Evolutionary conservation across 2,329 filamentous ascomycete species (phyloP), one percentile per base, ranked within the genome.

Genomic region (Phaeosphaeriaceae sp.): DNA sequence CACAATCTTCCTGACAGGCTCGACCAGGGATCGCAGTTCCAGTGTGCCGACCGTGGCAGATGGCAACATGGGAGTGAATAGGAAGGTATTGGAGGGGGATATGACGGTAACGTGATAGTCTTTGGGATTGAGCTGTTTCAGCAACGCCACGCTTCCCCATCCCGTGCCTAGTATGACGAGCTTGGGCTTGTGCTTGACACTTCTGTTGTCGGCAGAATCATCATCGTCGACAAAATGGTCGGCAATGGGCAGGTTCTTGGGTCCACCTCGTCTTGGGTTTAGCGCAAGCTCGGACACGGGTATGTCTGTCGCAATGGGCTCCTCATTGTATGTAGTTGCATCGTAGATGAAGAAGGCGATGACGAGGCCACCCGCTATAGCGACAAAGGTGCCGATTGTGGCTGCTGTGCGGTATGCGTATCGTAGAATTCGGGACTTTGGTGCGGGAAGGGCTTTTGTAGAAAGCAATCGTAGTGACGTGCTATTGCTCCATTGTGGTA

Each of bases 1-100:
- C 16, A 97, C 79, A 60, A 99, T 94, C 39, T 90, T 85, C 54
- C 94, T 85, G 53, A 99, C 90, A 0, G 94, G 94, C 74, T 99
- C 94, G 33, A 97, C 91, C 50, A 99, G 79, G 41, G 92, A 96
- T 58, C 93, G 83, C 65, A 97, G 79, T 68, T 96, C 93, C 26
- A 99, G 79, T 0, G 94, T 99, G 11, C 95, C 95, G 5, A 99
- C 94, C 0, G 95, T 99, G 6, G 94, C 95, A 28, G 92, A 96
- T 1, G 94, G 94, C 35, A 99, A 81, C 92, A 99, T 97, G 0
- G 94, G 94, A 2, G 94, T 99, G 74, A 99, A 99, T 26, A 99
- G 78, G 76, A 99, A 99, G 77, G 97, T 96, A 67, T 97, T 97
- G 29, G 89, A 89, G 0, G 94, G 93, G 11, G 92, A 96, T 35